phyloP scores from a whole-genome alignment of 139 green algal species.

The Picocystis salinarum region DNA sequence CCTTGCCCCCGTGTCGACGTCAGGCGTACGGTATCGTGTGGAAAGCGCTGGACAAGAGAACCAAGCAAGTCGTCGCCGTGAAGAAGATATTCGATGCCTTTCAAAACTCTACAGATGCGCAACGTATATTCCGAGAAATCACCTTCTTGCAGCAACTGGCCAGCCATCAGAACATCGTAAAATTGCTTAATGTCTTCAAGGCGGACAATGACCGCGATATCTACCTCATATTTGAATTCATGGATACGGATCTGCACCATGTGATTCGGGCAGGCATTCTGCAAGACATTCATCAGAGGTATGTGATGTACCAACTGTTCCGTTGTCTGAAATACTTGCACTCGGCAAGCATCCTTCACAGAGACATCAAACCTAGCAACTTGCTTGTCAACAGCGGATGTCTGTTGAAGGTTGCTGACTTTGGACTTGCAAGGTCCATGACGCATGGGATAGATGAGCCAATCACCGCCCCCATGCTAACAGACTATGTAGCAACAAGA shows the following conservation, averaged over 20 bases:
- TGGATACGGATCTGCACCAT: slow-evolving; percentile 26
- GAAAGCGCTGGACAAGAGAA: slow-evolving; percentile 81
- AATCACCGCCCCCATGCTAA: slow-evolving; percentile 59
- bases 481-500: slow-evolving; percentile 96
- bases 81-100: slow-evolving; percentile 99
- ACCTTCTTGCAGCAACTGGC: slow-evolving; percentile 95
- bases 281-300: slow-evolving; percentile 92
- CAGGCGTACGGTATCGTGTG: slow-evolving; percentile 97
- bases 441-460: no score
- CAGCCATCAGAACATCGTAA: slow-evolving; percentile 85
- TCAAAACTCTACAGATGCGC: slow-evolving; percentile 89
- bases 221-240: slow-evolving; percentile 96
- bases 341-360: slow-evolving; percentile 76
- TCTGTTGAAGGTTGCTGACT: slow-evolving; percentile 91
- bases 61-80: slow-evolving; percentile 53
- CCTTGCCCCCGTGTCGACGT: background rate
- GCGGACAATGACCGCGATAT: slow-evolving; percentile 90
- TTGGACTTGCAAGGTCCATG: slow-evolving; percentile 69
- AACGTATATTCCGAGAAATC: slow-evolving; percentile 94
- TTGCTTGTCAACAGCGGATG: slow-evolving; percentile 95
- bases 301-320: slow-evolving; percentile 99
- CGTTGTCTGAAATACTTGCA: slow-evolving; percentile 94
- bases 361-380: slow-evolving; percentile 97
- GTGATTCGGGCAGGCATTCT: slow-evolving; percentile 89
- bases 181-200: slow-evolving; percentile 86